Conservation (phyloP, 1,139 yeast species). For the Kodamaea sp. region DNA sequence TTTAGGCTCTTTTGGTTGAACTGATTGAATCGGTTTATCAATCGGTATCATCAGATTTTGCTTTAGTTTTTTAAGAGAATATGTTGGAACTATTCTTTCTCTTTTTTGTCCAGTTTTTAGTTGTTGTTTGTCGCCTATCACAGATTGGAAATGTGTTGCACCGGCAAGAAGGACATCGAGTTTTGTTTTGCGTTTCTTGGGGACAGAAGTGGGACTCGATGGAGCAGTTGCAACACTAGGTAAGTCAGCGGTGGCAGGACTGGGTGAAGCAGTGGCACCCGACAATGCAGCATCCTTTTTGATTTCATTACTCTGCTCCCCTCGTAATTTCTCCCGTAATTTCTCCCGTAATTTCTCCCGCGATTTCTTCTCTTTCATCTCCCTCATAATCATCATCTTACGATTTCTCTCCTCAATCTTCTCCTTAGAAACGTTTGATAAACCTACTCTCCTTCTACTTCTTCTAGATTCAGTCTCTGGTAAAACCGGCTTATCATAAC, state of each 20-base stretch:
- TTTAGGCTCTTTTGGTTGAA: background rate
- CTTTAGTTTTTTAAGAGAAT: background rate
- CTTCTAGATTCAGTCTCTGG: constrained; percentile 9
- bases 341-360: constrained; percentile 9
- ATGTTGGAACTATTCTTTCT: constrained; percentile 17
- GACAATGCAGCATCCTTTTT: too few relatives aligned
- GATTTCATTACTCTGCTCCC: background rate
- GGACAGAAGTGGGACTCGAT: too few relatives aligned
- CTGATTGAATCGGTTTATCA: background rate
- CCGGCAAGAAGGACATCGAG: constrained; percentile 8
- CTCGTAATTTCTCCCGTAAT: constrained; percentile 7
- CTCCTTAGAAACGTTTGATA: constrained; percentile 3
- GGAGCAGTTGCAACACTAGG: too few relatives aligned
- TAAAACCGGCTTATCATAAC: constrained; percentile 8
- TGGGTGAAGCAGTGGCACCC: too few relatives aligned
- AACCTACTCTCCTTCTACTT: constrained; percentile 1
- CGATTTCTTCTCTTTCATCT: constrained; percentile 4
- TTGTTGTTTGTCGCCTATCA: constrained; percentile 32
- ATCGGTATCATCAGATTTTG: constrained; percentile 3
- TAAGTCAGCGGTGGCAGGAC: too few relatives aligned
- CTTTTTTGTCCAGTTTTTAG: constrained; percentile 34
- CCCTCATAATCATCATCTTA: constrained; percentile 6
- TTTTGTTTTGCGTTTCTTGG: constrained; percentile 4
- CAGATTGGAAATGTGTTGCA: constrained; percentile 36
- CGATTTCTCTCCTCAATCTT: constrained; percentile 3